Percentiles rank a stretch among this genome's conserved stretches.
Conservation (phyloP, 2,329 filamentous ascomycete genomes). For the Ophiognomonia clavigignenti-juglandacearum region DNA sequence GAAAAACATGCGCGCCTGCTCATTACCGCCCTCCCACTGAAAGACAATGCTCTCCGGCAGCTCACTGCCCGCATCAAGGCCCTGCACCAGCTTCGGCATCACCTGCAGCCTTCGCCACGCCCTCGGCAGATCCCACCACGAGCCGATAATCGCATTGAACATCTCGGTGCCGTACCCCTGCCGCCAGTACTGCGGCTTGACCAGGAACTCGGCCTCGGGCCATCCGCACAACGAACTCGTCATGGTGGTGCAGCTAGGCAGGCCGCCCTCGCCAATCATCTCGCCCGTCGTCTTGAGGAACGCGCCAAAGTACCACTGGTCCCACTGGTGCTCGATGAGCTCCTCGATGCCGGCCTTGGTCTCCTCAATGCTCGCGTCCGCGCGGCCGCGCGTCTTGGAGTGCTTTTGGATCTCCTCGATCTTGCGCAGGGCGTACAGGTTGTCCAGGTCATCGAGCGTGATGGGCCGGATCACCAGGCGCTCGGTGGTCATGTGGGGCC, state of each 20-base stretch:
- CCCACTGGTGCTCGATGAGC: constrained; percentile 3
- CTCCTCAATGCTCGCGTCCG: constrained; percentile 11
- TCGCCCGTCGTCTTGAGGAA: constrained; percentile 23
- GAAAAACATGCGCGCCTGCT: constrained; percentile 4
- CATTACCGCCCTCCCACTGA: constrained; percentile 7
- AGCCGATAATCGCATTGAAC: constrained; percentile 9
- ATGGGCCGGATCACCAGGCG: constrained; percentile 16
- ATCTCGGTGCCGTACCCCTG: constrained; percentile 15
- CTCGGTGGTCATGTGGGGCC: constrained; percentile 8
- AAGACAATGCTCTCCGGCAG: constrained; percentile 11
- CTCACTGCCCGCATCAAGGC: constrained; percentile 1
- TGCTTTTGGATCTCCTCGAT: constrained; percentile 4
- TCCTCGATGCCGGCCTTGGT: background rate
- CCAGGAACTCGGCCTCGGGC: constrained; percentile 13
- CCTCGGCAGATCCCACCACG: constrained; percentile 14
- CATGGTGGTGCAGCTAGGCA: constrained; percentile 14
- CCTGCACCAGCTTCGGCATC: background rate
- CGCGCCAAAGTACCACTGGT: constrained; percentile 20
- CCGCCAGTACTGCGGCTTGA: constrained; percentile 8
- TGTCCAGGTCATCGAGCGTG: constrained; percentile 8
- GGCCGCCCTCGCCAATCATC: constrained; percentile 25
- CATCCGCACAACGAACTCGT: constrained; percentile 10
- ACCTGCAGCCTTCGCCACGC: constrained; percentile 13
- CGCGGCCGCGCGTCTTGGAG: constrained; percentile 13
- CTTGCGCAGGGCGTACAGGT: constrained; percentile 14